Base-by-base conservation (phyloP, 805 yeast genomes). In the Lachancea dasiensis region DNA sequence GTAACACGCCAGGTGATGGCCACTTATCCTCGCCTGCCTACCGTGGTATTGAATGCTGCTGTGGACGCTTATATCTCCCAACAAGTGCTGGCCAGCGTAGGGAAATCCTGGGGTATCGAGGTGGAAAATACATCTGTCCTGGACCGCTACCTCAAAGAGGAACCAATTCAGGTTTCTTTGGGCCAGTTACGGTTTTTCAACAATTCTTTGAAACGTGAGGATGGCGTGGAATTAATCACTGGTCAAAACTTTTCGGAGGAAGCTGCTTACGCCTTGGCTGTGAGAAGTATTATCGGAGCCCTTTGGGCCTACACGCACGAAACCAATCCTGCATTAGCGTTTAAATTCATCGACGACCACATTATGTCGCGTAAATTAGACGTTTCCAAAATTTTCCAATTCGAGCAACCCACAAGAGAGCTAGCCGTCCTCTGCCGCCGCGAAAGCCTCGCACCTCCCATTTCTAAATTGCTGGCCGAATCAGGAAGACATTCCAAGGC, bases 1-100 rank as follows among this genome's bases (percentile, higher is more conserved):
- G 81, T 79, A 3, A 71, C 83, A 15, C 95, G 86, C 59, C 66
- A 82, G 49, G 67, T 90, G 42, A 65, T 86, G 50, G 62, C 79
- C 35, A 77, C 73, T 47, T 87, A 87, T 59, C 99, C 99, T 38
- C 76, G 99, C 58, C 70, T 92, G 35, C 98, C 99, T 13, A 72
- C 81, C 44, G 73, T 77, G 6, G 81, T 89, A 19, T 72, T 86
- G 40, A 76, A 79, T 50, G 77, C 79, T 5, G 85, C 95, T 0
- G 79, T 83, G 6, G 81, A 84, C 48, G 73, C 92, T 1, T 84
- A 78, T 56, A 72, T 83, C 54, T 84, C 90, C 3, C 73, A 76
- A 24, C 72, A 69, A 11, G 72, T 86, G 0, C 67, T 92, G 40
- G 66, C 75, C 25, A 73, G 72, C 34, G 66, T 87, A 18, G 96